Percentiles rank a stretch among this genome's conserved stretches.
Evolutionary conservation across 75 land plant species (phyloP).

Genomic region (Sequoia sempervirens): DNA sequence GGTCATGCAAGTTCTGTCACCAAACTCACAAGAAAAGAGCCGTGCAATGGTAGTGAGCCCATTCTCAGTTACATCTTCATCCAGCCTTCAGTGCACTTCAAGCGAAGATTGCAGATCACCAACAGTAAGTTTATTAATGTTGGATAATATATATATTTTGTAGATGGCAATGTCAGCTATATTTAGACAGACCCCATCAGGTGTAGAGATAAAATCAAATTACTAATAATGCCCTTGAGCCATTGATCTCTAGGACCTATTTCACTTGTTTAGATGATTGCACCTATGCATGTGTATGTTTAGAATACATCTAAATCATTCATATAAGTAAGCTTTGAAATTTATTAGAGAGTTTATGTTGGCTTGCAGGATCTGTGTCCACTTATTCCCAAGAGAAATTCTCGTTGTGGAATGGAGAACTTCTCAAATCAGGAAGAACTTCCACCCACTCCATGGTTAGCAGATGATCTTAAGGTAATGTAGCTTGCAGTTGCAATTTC

Average conservation of each 20-base stretch:
- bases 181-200: not conserved
- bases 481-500: not conserved
- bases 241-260: not conserved
- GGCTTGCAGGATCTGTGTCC: slow-evolving; percentile 5
- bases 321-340: not conserved
- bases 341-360: not conserved
- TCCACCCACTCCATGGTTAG: not conserved
- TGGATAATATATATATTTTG: not conserved
- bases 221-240: not conserved
- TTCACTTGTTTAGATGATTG: not conserved
- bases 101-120: not conserved
- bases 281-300: too few relatives aligned
- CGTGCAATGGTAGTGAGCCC: slow-evolving; percentile 8
- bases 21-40: slow-evolving; percentile 14
- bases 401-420: not conserved
- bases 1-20: slow-evolving; percentile 25
- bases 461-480: slow-evolving; percentile 10
- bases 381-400: slow-evolving; percentile 1
- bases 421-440: slow-evolving; percentile 5
- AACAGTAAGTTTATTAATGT: slow-evolving; percentile 11
- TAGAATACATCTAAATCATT: not conserved
- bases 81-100: not conserved
- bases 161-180: not conserved
- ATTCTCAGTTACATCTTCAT: slow-evolving; percentile 6
- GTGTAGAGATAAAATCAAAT: not conserved